Base-by-base conservation (phyloP, 1,284 basidiomycete species). In the Ganoderma sinense region DNA sequence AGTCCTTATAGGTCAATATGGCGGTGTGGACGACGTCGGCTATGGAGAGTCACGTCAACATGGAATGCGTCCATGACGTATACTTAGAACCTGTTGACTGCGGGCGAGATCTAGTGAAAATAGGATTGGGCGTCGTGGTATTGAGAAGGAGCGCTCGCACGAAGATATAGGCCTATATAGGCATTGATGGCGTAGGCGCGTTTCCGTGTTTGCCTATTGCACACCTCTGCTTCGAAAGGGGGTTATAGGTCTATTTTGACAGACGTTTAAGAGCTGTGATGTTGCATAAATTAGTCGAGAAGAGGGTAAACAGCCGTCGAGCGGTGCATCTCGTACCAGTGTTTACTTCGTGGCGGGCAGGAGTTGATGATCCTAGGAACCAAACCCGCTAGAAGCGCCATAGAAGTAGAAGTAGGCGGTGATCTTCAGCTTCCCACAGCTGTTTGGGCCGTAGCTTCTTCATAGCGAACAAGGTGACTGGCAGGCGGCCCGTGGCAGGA, bases 171-270 rank as follows among this genome's bases (percentile, higher is more conserved):
- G 33, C n/a, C n/a, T n/a, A 69, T 41, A 55, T 73, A 75, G 3
- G 62, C 65, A 65, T 75, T 69, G 68, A 74, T 1, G 72, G 73
- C 45, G 72, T 26, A 73, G 26, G 69, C 72, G 55, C 70, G 73
- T 45, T 73, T 69, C 45, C 71, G 73, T 51, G 73, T 72, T 29
- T 73, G 72, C 0, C 75, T 72, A 33, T 73, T 67, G 72, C 75
- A 75, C 1, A 69, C 65, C 7, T 69, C 68, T 23, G 74, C 69
- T 40, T 72, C 70, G 23, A 76, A 64, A 3, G 71, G 66, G 58
- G 72, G 73, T 8, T 69, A 58, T 7, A 70, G 72, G 51, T 73
- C 64, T 10, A 75, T 60, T 58, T 72, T 60, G 45, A 71, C 69
- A 11, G 70, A 65, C 4, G 71, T 51, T 64, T 72, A 70, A 7